Base-by-base conservation (phyloP, 2,329 filamentous ascomycete species). In the Magnaporthiopsis poae region DNA sequence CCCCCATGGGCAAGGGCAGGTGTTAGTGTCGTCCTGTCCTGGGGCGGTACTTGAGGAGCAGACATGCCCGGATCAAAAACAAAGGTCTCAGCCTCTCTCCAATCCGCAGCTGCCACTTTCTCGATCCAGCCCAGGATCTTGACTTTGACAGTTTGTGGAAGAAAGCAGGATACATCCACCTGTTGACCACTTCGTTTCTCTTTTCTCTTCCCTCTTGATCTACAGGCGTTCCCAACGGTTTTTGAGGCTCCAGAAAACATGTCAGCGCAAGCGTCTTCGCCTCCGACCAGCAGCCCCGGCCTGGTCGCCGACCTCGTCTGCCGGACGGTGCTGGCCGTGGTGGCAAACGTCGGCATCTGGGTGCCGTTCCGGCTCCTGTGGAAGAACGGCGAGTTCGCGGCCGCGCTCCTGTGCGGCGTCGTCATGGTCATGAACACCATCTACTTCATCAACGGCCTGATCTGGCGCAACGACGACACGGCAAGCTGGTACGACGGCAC, bases 401-500 rank as follows among this genome's bases (percentile, higher is more conserved):
- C 82, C 56, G 76, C 78, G 67, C 74, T 84, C 65, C 78, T 85
- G 70, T 80, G 85, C 69, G 65, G 75, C 71, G 78, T 76, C 66
- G 76, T 82, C 68, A 75, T 80, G 66, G 29, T 82, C 65, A 71
- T 79, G 71, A 85, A 85, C 74, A n/a, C 81, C 60, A 72, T 81
- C 66, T 81, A 80, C 63, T 72, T 83, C 66, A 36, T 82, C 75
- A 83, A 83, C 73, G 75, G 83, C 0, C 75, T 84, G 33, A 77
- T 85, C 69, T 87, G 85, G 85, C 79, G 75, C 67, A 73, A 81
- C 71, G 77, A 87, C 71, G 74, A 86, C 71, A 79, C 81, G 67
- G 71, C 70, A 39, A 69, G 68, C 46, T 87, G 84, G 84, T 86
- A 77, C 76, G 73, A 77, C 2, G 85, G 84, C 64, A 72, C 76